Conservation (phyloP, 129 eudicot genomes). For the Chrysanthemum seticuspe region DNA sequence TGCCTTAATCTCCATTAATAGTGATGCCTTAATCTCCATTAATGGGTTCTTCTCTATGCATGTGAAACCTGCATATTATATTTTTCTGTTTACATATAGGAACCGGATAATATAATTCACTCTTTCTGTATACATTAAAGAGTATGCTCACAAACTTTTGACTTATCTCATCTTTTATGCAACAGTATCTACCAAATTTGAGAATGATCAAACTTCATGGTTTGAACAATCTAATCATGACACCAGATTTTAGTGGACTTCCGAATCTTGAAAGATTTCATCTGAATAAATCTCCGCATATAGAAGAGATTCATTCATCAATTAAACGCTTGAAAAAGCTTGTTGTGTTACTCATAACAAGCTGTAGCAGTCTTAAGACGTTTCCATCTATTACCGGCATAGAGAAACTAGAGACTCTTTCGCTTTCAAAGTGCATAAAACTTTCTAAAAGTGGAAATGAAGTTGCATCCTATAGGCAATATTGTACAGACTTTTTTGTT, state of each 20-base stretch:
- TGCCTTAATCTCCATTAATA: too few relatives aligned
- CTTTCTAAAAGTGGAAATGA: not conserved
- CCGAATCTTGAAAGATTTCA: conserved; percentile 25
- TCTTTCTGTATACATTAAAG: not conserved
- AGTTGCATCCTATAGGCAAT: not conserved
- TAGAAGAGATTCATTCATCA: conserved; percentile 25
- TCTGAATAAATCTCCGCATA: not conserved
- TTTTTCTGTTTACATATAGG: too few relatives aligned
- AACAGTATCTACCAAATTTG: conserved; percentile 21
- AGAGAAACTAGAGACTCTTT: conserved; percentile 10
- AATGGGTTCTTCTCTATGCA: too few relatives aligned
- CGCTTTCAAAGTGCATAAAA: not conserved
- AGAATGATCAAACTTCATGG: conserved; percentile 5
- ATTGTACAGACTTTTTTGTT: conserved; percentile 7
- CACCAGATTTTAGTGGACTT: conserved; percentile 21
- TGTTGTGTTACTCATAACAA: conserved; percentile 8
- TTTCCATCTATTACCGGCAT: conserved; percentile 10
- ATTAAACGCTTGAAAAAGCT: conserved; percentile 13
- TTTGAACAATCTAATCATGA: conserved; percentile 13
- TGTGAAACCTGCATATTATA: too few relatives aligned
- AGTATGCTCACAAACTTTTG: not conserved
- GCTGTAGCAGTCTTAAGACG: conserved; percentile 5
- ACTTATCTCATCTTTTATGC: conserved; percentile 1
- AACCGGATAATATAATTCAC: not conserved
- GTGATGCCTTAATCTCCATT: too few relatives aligned